A percentile compares a stretch with the other conserved stretches of the same genome.
phyloP scores from a whole-genome alignment of 805 yeast species.

The Yamadazyma sp. region DNA sequence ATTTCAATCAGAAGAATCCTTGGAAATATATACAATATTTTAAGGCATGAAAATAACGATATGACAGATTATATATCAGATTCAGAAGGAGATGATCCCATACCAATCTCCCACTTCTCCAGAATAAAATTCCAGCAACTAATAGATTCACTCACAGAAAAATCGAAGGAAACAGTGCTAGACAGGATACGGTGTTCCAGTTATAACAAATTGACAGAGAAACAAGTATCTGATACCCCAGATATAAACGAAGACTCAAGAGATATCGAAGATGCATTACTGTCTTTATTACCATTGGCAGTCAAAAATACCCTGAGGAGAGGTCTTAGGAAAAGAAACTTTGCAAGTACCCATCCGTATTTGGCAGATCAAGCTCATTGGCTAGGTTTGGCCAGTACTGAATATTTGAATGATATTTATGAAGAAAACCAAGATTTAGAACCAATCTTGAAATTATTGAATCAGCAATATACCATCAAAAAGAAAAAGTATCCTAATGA shows the following conservation, averaged over 20 bases:
- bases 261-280: conserved; percentile 10
- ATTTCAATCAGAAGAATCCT: too few species aligned
- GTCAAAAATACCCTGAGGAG: conserved; percentile 7
- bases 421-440: conserved; percentile 31
- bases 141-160: background rate
- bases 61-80: conserved; percentile 23
- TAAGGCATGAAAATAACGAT: too few species aligned
- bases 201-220: background rate
- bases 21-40: too few species aligned
- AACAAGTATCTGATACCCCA: background rate
- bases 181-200: conserved; percentile 3
- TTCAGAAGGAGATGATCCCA: conserved; percentile 25
- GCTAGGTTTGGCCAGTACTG: conserved; percentile 34
- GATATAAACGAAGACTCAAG: background rate
- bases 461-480: conserved; percentile 28
- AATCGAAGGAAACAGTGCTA: background rate
- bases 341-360: conserved; percentile 44
- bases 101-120: conserved; percentile 7
- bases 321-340: conserved; percentile 32
- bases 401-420: conserved; percentile 37
- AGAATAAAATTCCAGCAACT: conserved; percentile 1
- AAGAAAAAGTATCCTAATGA: conserved; percentile 35
- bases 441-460: conserved; percentile 31
- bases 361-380: conserved; percentile 44
- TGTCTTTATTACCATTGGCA: conserved; percentile 9